Base-by-base conservation (phyloP, 257 asterid genomes). In the Solanum paucissectum region DNA sequence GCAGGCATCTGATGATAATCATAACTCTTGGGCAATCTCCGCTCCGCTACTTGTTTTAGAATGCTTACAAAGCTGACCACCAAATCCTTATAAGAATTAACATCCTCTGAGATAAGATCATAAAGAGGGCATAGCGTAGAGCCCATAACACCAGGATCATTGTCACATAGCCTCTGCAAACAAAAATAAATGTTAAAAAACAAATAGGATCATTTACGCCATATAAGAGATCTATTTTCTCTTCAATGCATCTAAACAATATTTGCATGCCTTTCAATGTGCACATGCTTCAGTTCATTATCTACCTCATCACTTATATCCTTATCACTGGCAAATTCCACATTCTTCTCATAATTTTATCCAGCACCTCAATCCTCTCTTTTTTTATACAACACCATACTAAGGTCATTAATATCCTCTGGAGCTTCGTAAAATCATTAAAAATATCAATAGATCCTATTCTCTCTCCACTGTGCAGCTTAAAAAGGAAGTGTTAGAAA, bases 1-100 rank as follows among this genome's bases (percentile, higher is more conserved):
- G 99, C 99, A 83, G 99, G 98, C 98, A 93, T 94, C 92, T 96
- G 99, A 93, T 97, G 99, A 90, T 96, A 97, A 91, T 97, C 99
- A 74, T 95, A 97, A 90, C 94, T 96, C 92, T 97, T 97, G 42
- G 99, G 99, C 81, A 97, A 90, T 85, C 97, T 93, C 83, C 98
- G 96, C 88, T 97, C 99, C 69, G 98, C 96, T 44, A 97, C 93
- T 94, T 97, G 99, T 93, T 97, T 96, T 69, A 97, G 99, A 92
- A 97, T 95, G 94, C 94, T 96, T 37, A 92, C 99, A 90, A 97
- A 94, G 92, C 99, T 97, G 83, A 94, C 89, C 84, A 93, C 98
- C 93, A 95, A 90, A 88, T 97, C 99, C 90, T 96, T 97, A 86
- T 93, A 96, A 58, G 95, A 89, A 88, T 91, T 95, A 85, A 92